These are phyloP conservation scores for Neocallimastix lanati DNA, from an alignment of 192 early-diverging fungal genomes.

Conservation along the genomic window DNA sequence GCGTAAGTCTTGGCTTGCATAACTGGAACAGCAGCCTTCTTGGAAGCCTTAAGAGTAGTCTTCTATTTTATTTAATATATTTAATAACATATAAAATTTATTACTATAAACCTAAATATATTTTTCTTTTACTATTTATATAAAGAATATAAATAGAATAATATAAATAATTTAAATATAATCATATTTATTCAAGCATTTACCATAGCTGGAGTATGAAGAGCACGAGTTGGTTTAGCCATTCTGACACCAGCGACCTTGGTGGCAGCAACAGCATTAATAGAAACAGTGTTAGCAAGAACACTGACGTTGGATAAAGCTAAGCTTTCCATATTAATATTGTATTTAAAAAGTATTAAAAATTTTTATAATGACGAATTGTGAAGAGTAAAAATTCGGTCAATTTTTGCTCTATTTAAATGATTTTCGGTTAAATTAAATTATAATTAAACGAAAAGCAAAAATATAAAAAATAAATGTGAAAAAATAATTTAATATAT, in stretches of 20 bases:
- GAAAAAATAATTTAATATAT: no score
- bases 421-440: not conserved
- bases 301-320: not conserved
- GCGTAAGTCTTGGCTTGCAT: not conserved
- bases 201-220: not conserved
- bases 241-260: not conserved
- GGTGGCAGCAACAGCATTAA: not conserved
- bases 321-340: not conserved
- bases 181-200: no score
- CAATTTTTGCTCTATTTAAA: not conserved
- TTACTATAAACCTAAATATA: no score
- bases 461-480: no score
- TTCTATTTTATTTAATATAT: not conserved
- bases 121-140: no score
- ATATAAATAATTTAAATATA: no score
- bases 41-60: not conserved
- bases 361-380: not conserved
- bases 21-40: not conserved
- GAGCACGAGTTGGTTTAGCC: not conserved
- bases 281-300: not conserved
- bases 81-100: not conserved
- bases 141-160: no score
- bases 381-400: not conserved
- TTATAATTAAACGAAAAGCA: not conserved
- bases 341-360: not conserved